Evolutionary conservation across 495 filamentous ascomycete genomes (phyloP).

Genomic region (Xylaria acuta): DNA sequence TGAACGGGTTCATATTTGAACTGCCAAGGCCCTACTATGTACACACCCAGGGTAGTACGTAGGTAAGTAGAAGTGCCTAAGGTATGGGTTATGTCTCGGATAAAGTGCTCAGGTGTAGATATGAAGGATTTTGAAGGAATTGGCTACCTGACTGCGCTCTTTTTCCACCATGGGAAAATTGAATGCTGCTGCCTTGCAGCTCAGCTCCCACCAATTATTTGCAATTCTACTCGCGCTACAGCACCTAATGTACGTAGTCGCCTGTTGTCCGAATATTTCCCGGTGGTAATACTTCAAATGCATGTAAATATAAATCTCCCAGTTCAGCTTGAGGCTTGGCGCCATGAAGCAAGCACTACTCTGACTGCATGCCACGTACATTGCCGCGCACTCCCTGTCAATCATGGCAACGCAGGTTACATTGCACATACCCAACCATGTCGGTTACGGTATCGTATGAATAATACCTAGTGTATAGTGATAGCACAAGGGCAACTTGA

Average conservation of each 20-base stretch:
- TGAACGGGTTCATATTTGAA: too few relatives aligned
- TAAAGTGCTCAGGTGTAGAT: too few relatives aligned
- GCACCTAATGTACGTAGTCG: background rate
- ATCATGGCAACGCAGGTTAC: background rate
- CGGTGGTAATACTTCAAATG: background rate
- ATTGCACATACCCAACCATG: background rate
- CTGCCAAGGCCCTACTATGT: background rate
- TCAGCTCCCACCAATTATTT: background rate
- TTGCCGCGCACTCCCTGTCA: slow-evolving; percentile 13
- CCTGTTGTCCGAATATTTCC: background rate
- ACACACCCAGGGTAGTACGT: too few relatives aligned
- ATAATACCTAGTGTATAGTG: background rate
- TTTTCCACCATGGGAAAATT: background rate
- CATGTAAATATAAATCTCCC: background rate
- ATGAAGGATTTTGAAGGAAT: background rate
- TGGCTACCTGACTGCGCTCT: background rate
- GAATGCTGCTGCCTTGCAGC: slow-evolving; percentile 2
- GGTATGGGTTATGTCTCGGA: too few relatives aligned
- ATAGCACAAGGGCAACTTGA: background rate
- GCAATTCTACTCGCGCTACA: background rate
- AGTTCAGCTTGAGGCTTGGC: background rate
- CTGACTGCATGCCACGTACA: slow-evolving; percentile 7
- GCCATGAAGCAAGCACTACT: background rate
- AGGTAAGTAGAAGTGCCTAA: too few relatives aligned
- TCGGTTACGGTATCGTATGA: background rate